Percentiles rank a stretch among this genome's conserved stretches.
These are phyloP conservation scores for Dissophora ornata DNA, from an alignment of 192 early-diverging fungal genomes.

Conservation along the genomic window DNA sequence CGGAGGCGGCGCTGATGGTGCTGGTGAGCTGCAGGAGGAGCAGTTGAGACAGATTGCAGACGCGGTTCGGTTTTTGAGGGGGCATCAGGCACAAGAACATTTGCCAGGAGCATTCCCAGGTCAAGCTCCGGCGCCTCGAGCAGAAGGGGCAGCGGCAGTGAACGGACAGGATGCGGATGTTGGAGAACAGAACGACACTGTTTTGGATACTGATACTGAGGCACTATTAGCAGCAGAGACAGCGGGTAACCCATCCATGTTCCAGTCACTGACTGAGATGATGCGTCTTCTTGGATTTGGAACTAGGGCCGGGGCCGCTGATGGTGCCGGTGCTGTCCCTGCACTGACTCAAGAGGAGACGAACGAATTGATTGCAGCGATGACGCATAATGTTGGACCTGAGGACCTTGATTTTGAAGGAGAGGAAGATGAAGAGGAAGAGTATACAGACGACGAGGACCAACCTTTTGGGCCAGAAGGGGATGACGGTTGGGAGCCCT, in stretches of 20 bases:
- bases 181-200: neutral
- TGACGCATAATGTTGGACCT: neutral
- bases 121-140: neutral
- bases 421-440: slow-evolving; percentile 25
- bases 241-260: slow-evolving; percentile 9
- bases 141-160: neutral
- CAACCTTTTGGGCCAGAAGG: slow-evolving; percentile 25
- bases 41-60: slow-evolving; percentile 42
- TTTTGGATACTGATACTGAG: neutral
- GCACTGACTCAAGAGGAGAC: slow-evolving; percentile 17
- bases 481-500: slow-evolving; percentile 44
- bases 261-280: slow-evolving; percentile 33
- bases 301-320: slow-evolving; percentile 7
- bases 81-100: neutral
- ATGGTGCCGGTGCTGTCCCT: neutral
- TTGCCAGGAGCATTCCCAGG: slow-evolving; percentile 27
- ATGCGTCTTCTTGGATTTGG: slow-evolving; percentile 42
- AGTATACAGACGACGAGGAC: slow-evolving; percentile 16
- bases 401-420: no score
- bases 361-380: slow-evolving; percentile 16
- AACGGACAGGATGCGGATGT: neutral
- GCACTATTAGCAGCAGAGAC: neutral
- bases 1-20: slow-evolving; percentile 15
- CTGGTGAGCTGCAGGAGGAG: slow-evolving; percentile 17
- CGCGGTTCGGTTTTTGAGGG: slow-evolving; percentile 32